Evolutionary conservation across 208 protist species (phyloP).

Genomic region (Trichomonas gallinae): DNA sequence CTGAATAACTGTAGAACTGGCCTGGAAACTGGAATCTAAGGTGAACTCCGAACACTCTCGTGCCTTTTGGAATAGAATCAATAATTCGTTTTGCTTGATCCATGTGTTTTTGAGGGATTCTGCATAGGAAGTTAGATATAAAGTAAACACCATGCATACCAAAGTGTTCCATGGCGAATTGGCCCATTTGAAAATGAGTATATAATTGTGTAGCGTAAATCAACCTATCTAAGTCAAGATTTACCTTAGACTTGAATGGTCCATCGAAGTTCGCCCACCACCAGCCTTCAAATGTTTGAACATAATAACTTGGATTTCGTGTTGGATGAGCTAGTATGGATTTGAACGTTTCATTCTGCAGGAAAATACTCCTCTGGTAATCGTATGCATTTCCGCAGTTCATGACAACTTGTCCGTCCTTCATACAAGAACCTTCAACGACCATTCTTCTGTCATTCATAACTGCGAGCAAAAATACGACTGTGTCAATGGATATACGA

Average conservation of each 20-base stretch:
- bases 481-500: not conserved
- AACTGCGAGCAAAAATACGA: not conserved
- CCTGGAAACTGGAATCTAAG: not conserved
- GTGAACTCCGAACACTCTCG: not conserved
- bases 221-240: not conserved
- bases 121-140: not conserved
- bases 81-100: not conserved
- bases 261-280: not conserved
- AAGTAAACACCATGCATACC: constrained; percentile 14
- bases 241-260: not conserved
- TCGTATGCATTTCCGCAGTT: not conserved
- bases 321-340: too few species aligned
- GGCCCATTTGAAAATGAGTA: not conserved
- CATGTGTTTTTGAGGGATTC: not conserved
- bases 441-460: not conserved
- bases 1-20: not conserved
- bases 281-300: not conserved
- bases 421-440: not conserved
- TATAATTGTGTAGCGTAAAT: not conserved
- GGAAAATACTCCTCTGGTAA: not conserved
- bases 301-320: not conserved
- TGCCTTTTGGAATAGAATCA: not conserved
- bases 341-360: not conserved
- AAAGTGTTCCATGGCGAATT: not conserved
- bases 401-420: not conserved